phyloP scores from a whole-genome alignment of 2,329 filamentous ascomycete species.

The Botrytis tulipae region DNA sequence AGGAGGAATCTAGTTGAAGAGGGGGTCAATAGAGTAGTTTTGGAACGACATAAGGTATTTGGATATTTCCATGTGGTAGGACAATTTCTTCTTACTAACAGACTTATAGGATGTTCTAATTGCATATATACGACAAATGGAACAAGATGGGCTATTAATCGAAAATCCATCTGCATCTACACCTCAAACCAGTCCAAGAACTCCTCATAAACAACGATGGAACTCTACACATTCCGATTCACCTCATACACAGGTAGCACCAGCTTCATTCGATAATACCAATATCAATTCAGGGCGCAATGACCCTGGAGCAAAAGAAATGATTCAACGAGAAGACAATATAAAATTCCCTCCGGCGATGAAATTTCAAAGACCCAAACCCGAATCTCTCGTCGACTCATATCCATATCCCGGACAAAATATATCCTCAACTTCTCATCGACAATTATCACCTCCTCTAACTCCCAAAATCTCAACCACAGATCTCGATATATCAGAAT shows the following conservation, averaged over 20 bases:
- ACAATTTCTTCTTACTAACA: slow-evolving; percentile 25
- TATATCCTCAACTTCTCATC: neutral
- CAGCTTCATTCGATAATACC: slow-evolving; percentile 30
- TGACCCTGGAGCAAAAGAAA: slow-evolving; percentile 32
- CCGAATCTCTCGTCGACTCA: slow-evolving; percentile 24
- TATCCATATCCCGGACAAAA: neutral
- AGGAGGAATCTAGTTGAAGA: slow-evolving; percentile 56
- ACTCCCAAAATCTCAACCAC: neutral
- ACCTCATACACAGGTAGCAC: slow-evolving; percentile 23
- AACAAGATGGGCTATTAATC: slow-evolving; percentile 55
- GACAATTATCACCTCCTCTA: slow-evolving; percentile 1
- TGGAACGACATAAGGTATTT: slow-evolving; percentile 55
- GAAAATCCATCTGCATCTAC: slow-evolving; percentile 41
- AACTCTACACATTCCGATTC: slow-evolving; percentile 24
- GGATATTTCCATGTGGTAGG: neutral
- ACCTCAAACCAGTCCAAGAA: slow-evolving; percentile 34
- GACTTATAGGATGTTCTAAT: slow-evolving; percentile 52
- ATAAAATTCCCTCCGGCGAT: slow-evolving; percentile 38
- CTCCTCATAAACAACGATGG: slow-evolving; percentile 32
- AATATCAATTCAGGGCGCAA: slow-evolving; percentile 23
- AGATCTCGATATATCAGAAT: neutral
- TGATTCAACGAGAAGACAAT: slow-evolving; percentile 36
- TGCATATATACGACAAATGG: slow-evolving; percentile 60
- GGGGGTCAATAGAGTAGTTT: slow-evolving; percentile 57
- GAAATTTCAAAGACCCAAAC: slow-evolving; percentile 32